A percentile compares a stretch with the other conserved stretches of the same genome.
Evolutionary conservation across 176 grass and related monocot genomes (phyloP).

Genomic region (Rhipidocladum racemiflorum): DNA sequence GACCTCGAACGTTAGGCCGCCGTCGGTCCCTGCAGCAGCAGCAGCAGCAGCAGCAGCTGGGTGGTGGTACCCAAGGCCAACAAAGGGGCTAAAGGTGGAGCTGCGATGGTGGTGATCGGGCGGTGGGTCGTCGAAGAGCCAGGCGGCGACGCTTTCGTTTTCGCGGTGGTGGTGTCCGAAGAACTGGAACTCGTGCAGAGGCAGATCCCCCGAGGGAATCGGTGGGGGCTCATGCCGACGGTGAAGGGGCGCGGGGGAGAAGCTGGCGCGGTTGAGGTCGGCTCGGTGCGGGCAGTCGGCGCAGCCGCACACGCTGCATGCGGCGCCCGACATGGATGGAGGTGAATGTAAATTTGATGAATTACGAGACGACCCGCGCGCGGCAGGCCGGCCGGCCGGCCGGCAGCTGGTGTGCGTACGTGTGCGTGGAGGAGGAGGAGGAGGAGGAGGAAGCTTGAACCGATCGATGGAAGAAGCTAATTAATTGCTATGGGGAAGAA

Average conservation of each 20-base stretch:
- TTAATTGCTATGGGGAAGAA: too few relatives aligned
- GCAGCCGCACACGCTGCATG: neutral
- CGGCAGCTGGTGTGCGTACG: too few relatives aligned
- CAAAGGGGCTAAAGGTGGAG: too few relatives aligned
- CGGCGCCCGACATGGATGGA: neutral
- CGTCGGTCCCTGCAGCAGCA: neutral
- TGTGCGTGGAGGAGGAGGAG: too few relatives aligned
- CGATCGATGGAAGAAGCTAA: too few relatives aligned
- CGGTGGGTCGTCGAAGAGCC: constrained; percentile 22
- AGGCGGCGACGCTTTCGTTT: neutral
- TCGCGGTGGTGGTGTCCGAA: neutral
- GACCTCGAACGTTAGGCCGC: constrained; percentile 27
- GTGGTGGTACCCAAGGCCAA: neutral
- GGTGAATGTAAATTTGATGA: too few relatives aligned
- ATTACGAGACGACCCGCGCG: too few relatives aligned
- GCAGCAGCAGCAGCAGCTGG: neutral
- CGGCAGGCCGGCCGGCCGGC: too few relatives aligned
- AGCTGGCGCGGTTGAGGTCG: neutral
- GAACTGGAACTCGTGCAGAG: constrained; percentile 30
- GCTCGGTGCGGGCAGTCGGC: neutral
- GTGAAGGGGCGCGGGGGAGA: neutral
- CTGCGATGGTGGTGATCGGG: neutral
- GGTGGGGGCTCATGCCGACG: neutral
- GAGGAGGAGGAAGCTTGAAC: too few relatives aligned
- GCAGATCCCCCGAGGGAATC: neutral